Evolutionary conservation across 73 alveolate species (phyloP).

Genomic region (Stentor coeruleus): DNA sequence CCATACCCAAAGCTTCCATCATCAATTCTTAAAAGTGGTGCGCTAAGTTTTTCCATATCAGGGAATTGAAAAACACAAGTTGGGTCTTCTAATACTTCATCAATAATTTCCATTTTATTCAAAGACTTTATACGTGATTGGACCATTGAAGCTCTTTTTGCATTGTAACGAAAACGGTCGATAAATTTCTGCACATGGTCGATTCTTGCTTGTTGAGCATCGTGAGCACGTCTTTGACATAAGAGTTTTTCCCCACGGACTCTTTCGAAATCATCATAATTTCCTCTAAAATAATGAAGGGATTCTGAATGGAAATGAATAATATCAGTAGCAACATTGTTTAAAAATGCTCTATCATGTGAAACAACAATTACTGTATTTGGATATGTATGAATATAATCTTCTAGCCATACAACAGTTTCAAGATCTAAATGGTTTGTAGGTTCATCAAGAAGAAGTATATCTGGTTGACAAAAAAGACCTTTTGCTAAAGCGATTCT

Average conservation of each 20-base stretch:
- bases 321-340: constrained; percentile 95
- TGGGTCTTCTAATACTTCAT: constrained; percentile 97
- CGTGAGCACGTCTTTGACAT: constrained; percentile 72
- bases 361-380: constrained; percentile 98
- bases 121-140: constrained; percentile 94
- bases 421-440: constrained; percentile 92
- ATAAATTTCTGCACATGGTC: constrained; percentile 95
- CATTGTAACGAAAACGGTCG: constrained; percentile 97
- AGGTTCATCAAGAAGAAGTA: constrained; percentile 97
- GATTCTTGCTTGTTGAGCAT: constrained; percentile 74
- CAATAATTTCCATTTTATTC: constrained; percentile 90
- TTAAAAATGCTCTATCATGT: constrained; percentile 99
- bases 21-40: constrained; percentile 94
- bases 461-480: constrained; percentile 95
- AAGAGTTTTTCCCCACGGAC: constrained; percentile 81
- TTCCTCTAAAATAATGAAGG: constrained; percentile 90
- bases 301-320: constrained; percentile 92
- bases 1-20: constrained; percentile 90
- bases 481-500: constrained; percentile 98
- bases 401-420: constrained; percentile 64
- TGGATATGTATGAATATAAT: constrained; percentile 54
- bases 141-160: constrained; percentile 97
- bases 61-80: constrained; percentile 98
- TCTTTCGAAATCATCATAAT: constrained; percentile 93
- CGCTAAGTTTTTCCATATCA: constrained; percentile 89